Conservation (phyloP, 495 filamentous ascomycete genomes). For the Podospora tetraspora region DNA sequence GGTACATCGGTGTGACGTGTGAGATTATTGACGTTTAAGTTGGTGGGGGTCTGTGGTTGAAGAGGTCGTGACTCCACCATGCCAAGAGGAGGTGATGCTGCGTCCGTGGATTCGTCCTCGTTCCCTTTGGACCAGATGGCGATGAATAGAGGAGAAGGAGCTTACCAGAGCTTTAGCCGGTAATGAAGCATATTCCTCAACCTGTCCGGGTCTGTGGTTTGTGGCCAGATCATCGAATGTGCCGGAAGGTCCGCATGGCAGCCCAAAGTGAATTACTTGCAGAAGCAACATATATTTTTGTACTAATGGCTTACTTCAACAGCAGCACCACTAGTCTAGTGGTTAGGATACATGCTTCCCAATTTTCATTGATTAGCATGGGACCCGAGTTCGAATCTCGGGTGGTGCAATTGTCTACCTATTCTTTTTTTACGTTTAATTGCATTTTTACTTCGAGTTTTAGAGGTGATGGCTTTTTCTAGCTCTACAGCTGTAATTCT, state of each 20-base stretch:
- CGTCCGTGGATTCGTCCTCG: background rate
- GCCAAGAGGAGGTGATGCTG: background rate
- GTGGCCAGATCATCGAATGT: too few relatives aligned
- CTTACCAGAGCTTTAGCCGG: too few relatives aligned
- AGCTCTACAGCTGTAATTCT: background rate
- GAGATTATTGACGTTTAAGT: background rate
- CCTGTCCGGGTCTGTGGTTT: too few relatives aligned
- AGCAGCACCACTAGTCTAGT: too few relatives aligned
- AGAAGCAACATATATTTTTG: too few relatives aligned
- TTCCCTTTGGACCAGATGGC: background rate
- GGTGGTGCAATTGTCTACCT: conserved; percentile 12
- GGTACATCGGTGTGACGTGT: too few relatives aligned
- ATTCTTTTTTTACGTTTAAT: conserved; percentile 5
- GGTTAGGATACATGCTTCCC: conserved; percentile 24
- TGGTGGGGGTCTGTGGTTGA: background rate
- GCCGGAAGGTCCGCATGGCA: too few relatives aligned
- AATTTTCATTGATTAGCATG: conserved; percentile 15
- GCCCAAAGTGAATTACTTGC: too few relatives aligned
- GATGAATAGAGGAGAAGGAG: too few relatives aligned
- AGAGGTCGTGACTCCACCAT: background rate
- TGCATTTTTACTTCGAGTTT: background rate
- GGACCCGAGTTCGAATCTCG: conserved; percentile 26
- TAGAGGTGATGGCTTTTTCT: background rate
- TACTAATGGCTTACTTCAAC: too few relatives aligned
- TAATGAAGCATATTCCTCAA: too few relatives aligned